Evolutionary conservation across 306 rosid species (phyloP).

Genomic region (Calophaca sinica): DNA sequence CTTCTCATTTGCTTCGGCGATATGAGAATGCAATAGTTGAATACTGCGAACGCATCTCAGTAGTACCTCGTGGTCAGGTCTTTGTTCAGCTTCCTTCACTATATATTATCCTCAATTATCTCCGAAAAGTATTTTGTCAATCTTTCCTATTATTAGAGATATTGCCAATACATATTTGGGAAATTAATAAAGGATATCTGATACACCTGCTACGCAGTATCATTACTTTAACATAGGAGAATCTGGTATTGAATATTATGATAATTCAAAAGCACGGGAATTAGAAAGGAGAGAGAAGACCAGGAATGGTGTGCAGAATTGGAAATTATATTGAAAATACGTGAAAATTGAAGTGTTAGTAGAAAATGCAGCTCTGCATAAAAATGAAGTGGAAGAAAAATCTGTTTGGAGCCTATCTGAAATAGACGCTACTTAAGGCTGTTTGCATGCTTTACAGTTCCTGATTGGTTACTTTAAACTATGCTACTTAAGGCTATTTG

Average conservation of each 20-base stretch:
- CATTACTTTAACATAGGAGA: conserved; percentile 31
- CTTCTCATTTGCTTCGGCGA: conserved; percentile 89
- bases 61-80: conserved; percentile 98
- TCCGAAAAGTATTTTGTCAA: conserved; percentile 14
- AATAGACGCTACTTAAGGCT: conserved; percentile 21
- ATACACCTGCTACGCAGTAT: neutral
- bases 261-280: neutral
- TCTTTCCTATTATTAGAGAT: conserved; percentile 35
- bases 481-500: conserved; percentile 18
- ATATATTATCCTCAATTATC: conserved; percentile 24
- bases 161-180: neutral
- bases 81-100: conserved; percentile 59
- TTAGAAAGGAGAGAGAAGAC: conserved; percentile 32
- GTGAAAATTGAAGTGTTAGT: conserved; percentile 8
- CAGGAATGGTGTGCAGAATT: conserved; percentile 4
- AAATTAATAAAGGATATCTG: conserved; percentile 4
- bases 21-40: conserved; percentile 86
- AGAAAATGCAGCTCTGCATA: conserved; percentile 35
- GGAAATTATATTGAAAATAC: conserved; percentile 19
- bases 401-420: conserved; percentile 10
- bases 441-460: conserved; percentile 24
- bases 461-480: neutral
- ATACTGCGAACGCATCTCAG: conserved; percentile 88
- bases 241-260: conserved; percentile 34
- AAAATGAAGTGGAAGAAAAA: conserved; percentile 30